A percentile compares a stretch with the other conserved stretches of the same genome.
These are phyloP conservation scores for Neurospora tetrasperma DNA, from an alignment of 495 filamentous ascomycete species.

Conservation along the genomic window DNA sequence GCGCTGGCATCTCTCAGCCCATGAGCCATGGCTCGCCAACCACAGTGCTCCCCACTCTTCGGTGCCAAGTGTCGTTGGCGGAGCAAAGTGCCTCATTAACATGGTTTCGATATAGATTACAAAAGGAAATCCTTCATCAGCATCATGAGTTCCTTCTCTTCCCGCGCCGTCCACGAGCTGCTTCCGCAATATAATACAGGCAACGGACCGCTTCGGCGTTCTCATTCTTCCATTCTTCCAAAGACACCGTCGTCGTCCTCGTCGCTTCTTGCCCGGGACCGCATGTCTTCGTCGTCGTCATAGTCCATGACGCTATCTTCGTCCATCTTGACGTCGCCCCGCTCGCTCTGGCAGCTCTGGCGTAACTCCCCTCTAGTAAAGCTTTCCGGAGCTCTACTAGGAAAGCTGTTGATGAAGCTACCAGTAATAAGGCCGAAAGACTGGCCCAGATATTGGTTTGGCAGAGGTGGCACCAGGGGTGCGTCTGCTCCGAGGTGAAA, in stretches of 20 bases:
- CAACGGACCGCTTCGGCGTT: conserved; percentile 11
- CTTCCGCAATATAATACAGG: conserved; percentile 1
- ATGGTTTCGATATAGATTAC: conserved; percentile 36
- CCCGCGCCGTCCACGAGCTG: background rate
- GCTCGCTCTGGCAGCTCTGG: conserved; percentile 9
- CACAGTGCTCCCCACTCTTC: conserved; percentile 39
- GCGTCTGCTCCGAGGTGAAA: conserved; percentile 63
- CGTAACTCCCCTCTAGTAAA: conserved; percentile 37
- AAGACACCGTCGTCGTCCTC: conserved; percentile 95
- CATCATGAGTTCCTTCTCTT: conserved; percentile 15
- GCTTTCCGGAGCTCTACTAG: conserved; percentile 40
- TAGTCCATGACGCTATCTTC: conserved; percentile 53
- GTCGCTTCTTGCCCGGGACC: conserved; percentile 53
- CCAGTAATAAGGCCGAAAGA: conserved; percentile 8
- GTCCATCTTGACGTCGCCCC: conserved; percentile 56
- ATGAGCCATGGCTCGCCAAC: background rate
- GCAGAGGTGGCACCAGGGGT: conserved; percentile 78
- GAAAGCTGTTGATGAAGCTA: conserved; percentile 43
- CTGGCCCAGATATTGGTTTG: conserved; percentile 54
- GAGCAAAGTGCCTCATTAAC: conserved; percentile 39
- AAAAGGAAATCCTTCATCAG: conserved; percentile 30
- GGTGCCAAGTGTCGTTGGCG: conserved; percentile 48
- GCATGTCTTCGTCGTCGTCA: conserved; percentile 69
- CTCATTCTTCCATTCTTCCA: conserved; percentile 85
- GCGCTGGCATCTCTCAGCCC: background rate